These are phyloP conservation scores for Sutorius australiensis DNA, from an alignment of 768 basidiomycete genomes.

Conservation along the genomic window DNA sequence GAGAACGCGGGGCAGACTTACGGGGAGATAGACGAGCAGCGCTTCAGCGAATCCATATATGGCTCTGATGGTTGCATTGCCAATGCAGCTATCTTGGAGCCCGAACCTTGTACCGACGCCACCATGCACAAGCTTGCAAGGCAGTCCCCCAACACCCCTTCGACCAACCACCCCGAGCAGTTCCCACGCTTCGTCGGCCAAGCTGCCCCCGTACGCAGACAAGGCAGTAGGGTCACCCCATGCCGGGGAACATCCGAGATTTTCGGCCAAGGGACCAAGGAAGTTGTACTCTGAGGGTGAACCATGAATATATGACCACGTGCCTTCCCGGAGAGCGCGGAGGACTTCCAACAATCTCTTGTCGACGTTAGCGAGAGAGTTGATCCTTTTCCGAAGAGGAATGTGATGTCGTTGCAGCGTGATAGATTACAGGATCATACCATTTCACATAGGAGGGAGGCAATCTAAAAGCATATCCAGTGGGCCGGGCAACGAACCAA, in stretches of 20 bases:
- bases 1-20: slow-evolving; percentile 34
- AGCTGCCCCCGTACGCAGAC: slow-evolving; percentile 58
- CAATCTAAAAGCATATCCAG: slow-evolving; percentile 28
- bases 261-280: slow-evolving; percentile 43
- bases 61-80: slow-evolving; percentile 54
- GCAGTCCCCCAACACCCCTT: slow-evolving; percentile 60
- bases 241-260: slow-evolving; percentile 53
- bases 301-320: slow-evolving; percentile 57
- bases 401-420: neutral
- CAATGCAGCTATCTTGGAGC: slow-evolving; percentile 53
- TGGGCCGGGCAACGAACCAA: neutral
- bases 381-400: slow-evolving; percentile 44
- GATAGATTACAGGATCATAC: slow-evolving; percentile 19
- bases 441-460: slow-evolving; percentile 58
- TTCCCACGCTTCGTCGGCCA: slow-evolving; percentile 54
- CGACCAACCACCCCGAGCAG: slow-evolving; percentile 50
- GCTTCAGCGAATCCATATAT: slow-evolving; percentile 59
- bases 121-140: slow-evolving; percentile 73
- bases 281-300: slow-evolving; percentile 39
- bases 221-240: slow-evolving; percentile 63
- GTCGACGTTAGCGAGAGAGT: slow-evolving; percentile 65
- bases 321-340: slow-evolving; percentile 47
- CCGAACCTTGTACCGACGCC: slow-evolving; percentile 44
- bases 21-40: slow-evolving; percentile 66
- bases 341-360: slow-evolving; percentile 51